phyloP scores from a whole-genome alignment of 179 eudicot genomes.

The Patellifolia procumbens region DNA sequence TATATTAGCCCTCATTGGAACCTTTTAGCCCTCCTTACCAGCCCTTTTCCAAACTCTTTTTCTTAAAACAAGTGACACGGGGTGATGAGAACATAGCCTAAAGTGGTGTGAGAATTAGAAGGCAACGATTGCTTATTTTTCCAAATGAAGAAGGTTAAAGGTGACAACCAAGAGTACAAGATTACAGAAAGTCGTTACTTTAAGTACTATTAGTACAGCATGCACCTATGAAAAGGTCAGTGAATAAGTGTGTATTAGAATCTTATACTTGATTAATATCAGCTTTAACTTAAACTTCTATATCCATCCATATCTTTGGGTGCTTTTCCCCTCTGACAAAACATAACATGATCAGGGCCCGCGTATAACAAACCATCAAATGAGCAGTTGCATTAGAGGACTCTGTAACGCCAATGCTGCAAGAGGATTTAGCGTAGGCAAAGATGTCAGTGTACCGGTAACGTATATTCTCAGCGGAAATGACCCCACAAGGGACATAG shows the following conservation, averaged over 20 bases:
- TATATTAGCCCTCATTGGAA: too few relatives aligned
- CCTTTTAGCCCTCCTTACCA: too few relatives aligned
- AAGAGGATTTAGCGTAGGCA: constrained; percentile 63
- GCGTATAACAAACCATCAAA: constrained; percentile 39
- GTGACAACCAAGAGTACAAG: background rate
- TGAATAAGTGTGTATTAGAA: background rate
- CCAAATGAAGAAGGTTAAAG: background rate
- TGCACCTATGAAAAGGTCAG: background rate
- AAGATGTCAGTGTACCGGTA: constrained; percentile 68
- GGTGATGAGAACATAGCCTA: too few relatives aligned
- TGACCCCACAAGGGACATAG: constrained; percentile 53
- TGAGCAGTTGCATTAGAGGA: constrained; percentile 62
- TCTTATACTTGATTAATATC: background rate
- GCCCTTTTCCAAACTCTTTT: too few relatives aligned
- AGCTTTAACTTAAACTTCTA: background rate
- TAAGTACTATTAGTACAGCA: background rate
- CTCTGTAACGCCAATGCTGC: constrained; percentile 72
- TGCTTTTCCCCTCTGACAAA: background rate
- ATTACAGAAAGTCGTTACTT: background rate
- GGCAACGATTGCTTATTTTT: background rate
- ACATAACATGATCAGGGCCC: constrained; percentile 49
- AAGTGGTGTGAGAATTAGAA: background rate
- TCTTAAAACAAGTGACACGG: too few relatives aligned
- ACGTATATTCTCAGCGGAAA: constrained; percentile 58
- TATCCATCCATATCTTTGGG: background rate